phyloP scores from a whole-genome alignment of 805 yeast genomes.

The Nakazawaea ishiwadae region DNA sequence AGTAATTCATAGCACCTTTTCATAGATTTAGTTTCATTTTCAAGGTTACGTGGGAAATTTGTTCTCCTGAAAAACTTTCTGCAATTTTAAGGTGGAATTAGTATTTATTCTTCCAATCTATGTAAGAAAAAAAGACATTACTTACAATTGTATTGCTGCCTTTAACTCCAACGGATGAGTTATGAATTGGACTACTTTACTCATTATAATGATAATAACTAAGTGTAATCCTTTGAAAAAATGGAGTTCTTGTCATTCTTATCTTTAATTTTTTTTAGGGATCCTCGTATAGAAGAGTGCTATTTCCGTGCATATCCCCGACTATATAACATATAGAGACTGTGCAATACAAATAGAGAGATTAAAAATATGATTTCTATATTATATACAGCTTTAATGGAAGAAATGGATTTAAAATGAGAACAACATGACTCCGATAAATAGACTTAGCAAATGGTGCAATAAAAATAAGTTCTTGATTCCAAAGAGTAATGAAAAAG shows the following conservation, averaged over 20 bases:
- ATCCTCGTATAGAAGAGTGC: no score
- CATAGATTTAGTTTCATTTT: constrained; percentile 36
- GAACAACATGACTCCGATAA: constrained; percentile 23
- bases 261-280: no score
- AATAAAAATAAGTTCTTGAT: constrained; percentile 80
- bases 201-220: no score
- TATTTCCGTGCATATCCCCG: no score
- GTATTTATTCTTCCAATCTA: constrained; percentile 1
- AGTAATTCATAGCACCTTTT: constrained; percentile 66
- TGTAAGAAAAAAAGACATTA: constrained; percentile 9
- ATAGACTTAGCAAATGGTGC: constrained; percentile 66
- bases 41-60: constrained; percentile 42
- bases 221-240: no score
- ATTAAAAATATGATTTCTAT: no score
- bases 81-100: constrained; percentile 1
- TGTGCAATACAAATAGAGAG: neutral
- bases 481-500: constrained; percentile 70
- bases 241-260: no score
- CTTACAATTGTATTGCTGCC: constrained; percentile 60
- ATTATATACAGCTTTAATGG: no score
- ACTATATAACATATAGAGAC: no score
- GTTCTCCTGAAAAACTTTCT: constrained; percentile 49
- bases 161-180: constrained; percentile 69
- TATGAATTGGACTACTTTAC: constrained; percentile 53
- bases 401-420: neutral